Evolutionary conservation across 1,284 basidiomycete genomes (phyloP), one percentile per base, ranked within the genome.

Genomic region (Boletus semigastroideus): DNA sequence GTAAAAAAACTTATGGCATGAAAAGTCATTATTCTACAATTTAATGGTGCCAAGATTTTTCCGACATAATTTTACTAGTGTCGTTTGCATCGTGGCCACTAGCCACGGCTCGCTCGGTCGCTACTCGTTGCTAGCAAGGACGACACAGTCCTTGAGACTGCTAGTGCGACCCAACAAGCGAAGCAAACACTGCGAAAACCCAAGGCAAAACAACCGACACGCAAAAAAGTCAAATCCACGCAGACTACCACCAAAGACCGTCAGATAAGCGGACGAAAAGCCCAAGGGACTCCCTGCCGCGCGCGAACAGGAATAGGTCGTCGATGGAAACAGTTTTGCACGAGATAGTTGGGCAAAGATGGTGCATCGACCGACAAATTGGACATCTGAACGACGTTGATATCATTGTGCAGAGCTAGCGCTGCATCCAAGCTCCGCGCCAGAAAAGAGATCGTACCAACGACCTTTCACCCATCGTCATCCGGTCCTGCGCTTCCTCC

Each of bases 311-410:
- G 45, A 49, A 31, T 9, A 5, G 5, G 14, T 5, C 8, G 4
- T 6, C 3, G 39, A n/a, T 16, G 40, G 37, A 1, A 44, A 36
- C 42, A 60, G 60, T 17, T 55, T 64, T 19, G 11, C 1, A 7
- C 1, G 5, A 2, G 54, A 61, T 13, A 7, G 41, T 10, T 68
- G 60, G 64, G 65, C 65, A 52, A 43, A n/a, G 65, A 67, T 38
- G 58, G 63, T 67, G 16, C 5, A 63, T 36, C 7, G 0, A 2
- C 4, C 31, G 28, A n/a, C n/a, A n/a, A n/a, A 3, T 16, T 11
- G 19, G 19, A 14, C 2, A 17, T 13, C 5, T 5, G 39, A 39
- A 30, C 13, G 10, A 4, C 4, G 19, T 17, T 43, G 8, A 20
- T 13, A 9, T 5, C 8, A 10, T 36, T 10, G 1, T 4, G 10